phyloP scores from a whole-genome alignment of 2,329 filamentous ascomycete species.

The Trichoderma sp. region DNA sequence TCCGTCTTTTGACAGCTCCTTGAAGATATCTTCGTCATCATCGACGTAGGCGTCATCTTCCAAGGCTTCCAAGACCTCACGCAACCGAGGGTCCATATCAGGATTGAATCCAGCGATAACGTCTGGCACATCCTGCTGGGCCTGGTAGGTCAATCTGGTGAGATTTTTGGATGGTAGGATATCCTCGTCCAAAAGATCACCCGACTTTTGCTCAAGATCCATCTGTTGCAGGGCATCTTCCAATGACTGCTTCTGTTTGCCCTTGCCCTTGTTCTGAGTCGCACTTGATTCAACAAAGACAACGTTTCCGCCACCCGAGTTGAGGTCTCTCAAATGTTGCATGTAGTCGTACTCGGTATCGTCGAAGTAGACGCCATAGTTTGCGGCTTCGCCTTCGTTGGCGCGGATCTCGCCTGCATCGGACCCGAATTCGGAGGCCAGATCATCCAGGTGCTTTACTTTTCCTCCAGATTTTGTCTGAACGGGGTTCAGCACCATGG shows the following conservation, averaged over 20 bases:
- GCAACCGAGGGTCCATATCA: conserved; percentile 91
- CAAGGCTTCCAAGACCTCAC: conserved; percentile 87
- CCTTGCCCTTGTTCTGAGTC: conserved; percentile 65
- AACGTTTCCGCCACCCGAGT: conserved; percentile 63
- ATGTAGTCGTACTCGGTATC: conserved; percentile 98
- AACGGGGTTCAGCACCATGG: conserved; percentile 81
- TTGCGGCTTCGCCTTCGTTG: conserved; percentile 95
- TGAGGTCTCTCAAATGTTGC: conserved; percentile 95
- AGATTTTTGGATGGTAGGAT: conserved; percentile 78
- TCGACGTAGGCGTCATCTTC: conserved; percentile 96
- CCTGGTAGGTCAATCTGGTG: conserved; percentile 76
- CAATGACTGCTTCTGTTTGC: conserved; percentile 71
- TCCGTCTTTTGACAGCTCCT: conserved; percentile 64
- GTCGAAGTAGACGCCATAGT: conserved; percentile 90
- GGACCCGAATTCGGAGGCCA: conserved; percentile 71
- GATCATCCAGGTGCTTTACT: conserved; percentile 69
- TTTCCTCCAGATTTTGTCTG: conserved; percentile 42
- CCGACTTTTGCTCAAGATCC: conserved; percentile 52
- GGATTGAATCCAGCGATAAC: conserved; percentile 91
- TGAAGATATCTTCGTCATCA: conserved; percentile 83
- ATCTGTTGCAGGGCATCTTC: conserved; percentile 75
- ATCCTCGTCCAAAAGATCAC: conserved; percentile 66
- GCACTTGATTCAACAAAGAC: conserved; percentile 77
- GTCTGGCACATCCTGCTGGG: conserved; percentile 90
- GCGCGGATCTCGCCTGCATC: conserved; percentile 65